A percentile compares a stretch with the other conserved stretches of the same genome.
phyloP scores from a whole-genome alignment of 1,139 yeast species.

The Yamadazyma triangularis region DNA sequence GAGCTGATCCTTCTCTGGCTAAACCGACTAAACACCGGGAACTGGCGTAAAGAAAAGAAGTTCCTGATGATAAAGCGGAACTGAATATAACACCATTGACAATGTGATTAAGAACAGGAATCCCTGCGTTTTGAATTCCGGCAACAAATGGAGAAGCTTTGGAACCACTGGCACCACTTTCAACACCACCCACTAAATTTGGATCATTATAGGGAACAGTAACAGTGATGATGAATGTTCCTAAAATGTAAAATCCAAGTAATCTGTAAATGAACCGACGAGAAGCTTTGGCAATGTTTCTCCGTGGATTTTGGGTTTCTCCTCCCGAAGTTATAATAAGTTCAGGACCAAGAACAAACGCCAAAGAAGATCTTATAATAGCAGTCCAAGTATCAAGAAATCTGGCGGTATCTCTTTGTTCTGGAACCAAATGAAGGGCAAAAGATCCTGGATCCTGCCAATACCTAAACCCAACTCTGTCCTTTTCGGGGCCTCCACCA shows the following conservation, averaged over 20 bases:
- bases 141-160: constrained; percentile 40
- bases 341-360: constrained; percentile 65
- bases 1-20: constrained; percentile 36
- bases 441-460: constrained; percentile 46
- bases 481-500: constrained; percentile 36
- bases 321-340: constrained; percentile 80
- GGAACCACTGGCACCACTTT: too few species aligned
- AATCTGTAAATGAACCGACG: constrained; percentile 73
- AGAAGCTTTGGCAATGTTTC: constrained; percentile 68
- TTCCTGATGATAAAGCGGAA: constrained; percentile 50
- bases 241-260: constrained; percentile 48
- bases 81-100: constrained; percentile 49
- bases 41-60: constrained; percentile 48
- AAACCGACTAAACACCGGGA: constrained; percentile 50
- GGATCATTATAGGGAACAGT: constrained; percentile 40
- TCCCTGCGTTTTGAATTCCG: constrained; percentile 35
- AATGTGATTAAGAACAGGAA: constrained; percentile 40
- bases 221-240: constrained; percentile 42
- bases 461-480: constrained; percentile 35
- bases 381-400: constrained; percentile 52
- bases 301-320: constrained; percentile 67
- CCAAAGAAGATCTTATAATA: constrained; percentile 72
- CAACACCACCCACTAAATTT: constrained; percentile 21
- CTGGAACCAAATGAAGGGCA: too few species aligned
- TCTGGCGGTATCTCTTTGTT: constrained; percentile 51